These are phyloP conservation scores for Neonectria faginata DNA, from an alignment of 2,329 filamentous ascomycete genomes.

Conservation along the genomic window DNA sequence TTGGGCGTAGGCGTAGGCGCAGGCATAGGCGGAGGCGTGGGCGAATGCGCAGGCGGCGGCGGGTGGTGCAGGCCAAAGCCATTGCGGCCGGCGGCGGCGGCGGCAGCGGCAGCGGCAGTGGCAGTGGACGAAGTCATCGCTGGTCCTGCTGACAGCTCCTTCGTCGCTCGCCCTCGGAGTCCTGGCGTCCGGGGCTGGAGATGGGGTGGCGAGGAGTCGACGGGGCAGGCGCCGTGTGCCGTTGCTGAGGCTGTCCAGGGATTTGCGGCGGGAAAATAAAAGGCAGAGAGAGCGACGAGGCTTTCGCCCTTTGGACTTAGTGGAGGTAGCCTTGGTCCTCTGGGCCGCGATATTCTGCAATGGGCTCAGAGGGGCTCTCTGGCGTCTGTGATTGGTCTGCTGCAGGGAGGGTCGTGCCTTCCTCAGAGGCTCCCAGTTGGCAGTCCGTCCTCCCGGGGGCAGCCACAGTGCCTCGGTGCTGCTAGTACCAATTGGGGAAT, in stretches of 20 bases:
- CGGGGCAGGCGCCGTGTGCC: constrained; percentile 26
- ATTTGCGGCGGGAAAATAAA: constrained; percentile 43
- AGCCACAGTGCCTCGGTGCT: neutral
- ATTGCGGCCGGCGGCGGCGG: constrained; percentile 51
- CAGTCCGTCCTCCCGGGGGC: constrained; percentile 20
- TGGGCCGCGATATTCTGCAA: constrained; percentile 46
- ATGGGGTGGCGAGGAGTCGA: constrained; percentile 26
- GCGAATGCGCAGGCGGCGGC: constrained; percentile 41
- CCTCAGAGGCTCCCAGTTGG: constrained; percentile 34
- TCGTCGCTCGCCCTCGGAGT: constrained; percentile 56
- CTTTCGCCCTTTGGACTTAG: constrained; percentile 39
- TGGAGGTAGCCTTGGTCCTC: constrained; percentile 32
- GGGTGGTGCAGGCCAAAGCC: constrained; percentile 37
- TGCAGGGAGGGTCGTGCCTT: constrained; percentile 29
- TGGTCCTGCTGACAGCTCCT: constrained; percentile 66
- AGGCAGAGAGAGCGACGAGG: constrained; percentile 44
- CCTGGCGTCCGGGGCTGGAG: constrained; percentile 34
- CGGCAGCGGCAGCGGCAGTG: constrained; percentile 26
- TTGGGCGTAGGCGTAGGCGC: constrained; percentile 30
- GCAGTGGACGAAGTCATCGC: constrained; percentile 70
- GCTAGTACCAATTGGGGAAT: neutral
- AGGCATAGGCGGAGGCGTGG: constrained; percentile 31
- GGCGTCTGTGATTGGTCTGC: constrained; percentile 41
- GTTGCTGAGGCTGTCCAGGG: constrained; percentile 25
- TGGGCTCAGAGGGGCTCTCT: constrained; percentile 39